A percentile compares a stretch with the other conserved stretches of the same genome.
These are phyloP conservation scores for Xylariaceae sp. DNA, from an alignment of 2,329 filamentous ascomycete species.

Conservation along the genomic window DNA sequence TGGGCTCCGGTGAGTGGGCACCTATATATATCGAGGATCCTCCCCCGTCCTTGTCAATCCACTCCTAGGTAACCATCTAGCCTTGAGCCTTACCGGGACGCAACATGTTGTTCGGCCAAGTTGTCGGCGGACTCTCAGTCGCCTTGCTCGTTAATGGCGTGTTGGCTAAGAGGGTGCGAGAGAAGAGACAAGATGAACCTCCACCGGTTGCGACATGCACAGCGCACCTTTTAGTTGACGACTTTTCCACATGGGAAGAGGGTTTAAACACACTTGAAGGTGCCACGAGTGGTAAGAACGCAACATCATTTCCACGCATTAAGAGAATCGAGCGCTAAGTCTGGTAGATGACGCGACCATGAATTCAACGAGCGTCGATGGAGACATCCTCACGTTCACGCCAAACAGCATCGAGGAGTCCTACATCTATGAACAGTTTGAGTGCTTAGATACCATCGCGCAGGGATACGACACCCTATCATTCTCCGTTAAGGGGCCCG, in stretches of 20 bases:
- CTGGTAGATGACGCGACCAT: slow-evolving; percentile 35
- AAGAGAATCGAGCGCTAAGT: slow-evolving; percentile 4
- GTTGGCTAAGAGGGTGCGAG: slow-evolving; percentile 16
- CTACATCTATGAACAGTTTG: slow-evolving; percentile 36
- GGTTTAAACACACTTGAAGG: slow-evolving; percentile 29
- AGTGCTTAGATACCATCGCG: slow-evolving; percentile 26
- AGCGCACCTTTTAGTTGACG: slow-evolving; percentile 38
- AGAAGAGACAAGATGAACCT: slow-evolving; percentile 21
- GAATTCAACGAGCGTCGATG: slow-evolving; percentile 26
- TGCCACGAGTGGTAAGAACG: slow-evolving; percentile 33
- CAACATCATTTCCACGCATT: neutral
- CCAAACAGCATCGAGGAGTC: slow-evolving; percentile 28
- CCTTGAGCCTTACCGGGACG: slow-evolving; percentile 16
- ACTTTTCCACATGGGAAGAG: slow-evolving; percentile 36
- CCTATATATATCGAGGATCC: slow-evolving; percentile 8
- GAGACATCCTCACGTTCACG: slow-evolving; percentile 31
- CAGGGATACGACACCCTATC: slow-evolving; percentile 31
- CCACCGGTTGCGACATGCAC: slow-evolving; percentile 29
- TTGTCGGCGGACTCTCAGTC: slow-evolving; percentile 25
- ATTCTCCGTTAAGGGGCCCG: slow-evolving; percentile 35
- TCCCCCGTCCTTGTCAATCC: slow-evolving; percentile 11
- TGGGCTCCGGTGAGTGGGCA: slow-evolving; percentile 1
- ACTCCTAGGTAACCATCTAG: slow-evolving; percentile 15
- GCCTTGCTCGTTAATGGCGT: slow-evolving; percentile 28
- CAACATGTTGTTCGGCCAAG: slow-evolving; percentile 29